Conservation (phyloP, 148 eudicot species). For the Pouteria glomerata region DNA sequence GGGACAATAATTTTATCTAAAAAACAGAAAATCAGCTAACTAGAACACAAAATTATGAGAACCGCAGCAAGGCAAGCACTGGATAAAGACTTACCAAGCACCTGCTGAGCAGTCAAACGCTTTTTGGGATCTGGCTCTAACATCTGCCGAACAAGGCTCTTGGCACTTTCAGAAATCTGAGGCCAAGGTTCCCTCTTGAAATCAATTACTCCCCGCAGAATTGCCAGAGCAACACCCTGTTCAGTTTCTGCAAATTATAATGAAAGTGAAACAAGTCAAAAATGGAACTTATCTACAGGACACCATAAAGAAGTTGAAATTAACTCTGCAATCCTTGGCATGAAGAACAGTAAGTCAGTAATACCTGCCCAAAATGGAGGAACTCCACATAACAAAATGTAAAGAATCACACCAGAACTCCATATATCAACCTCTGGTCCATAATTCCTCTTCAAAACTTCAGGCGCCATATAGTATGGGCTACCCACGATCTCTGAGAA, state of each 20-base stretch:
- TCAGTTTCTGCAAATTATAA: constrained; percentile 57
- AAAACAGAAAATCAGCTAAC: no score
- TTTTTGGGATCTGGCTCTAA: constrained; percentile 70
- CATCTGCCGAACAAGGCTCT: constrained; percentile 76
- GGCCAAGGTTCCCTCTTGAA: constrained; percentile 95
- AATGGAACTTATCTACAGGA: neutral
- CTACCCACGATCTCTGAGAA: constrained; percentile 86
- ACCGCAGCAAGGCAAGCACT: neutral
- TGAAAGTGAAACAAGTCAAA: neutral
- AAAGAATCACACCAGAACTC: constrained; percentile 86
- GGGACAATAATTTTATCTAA: no score
- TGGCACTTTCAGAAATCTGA: constrained; percentile 78
- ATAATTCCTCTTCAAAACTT: constrained; percentile 74
- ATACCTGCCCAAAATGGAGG: constrained; percentile 96
- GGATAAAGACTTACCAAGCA: constrained; percentile 55
- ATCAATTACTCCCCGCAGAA: constrained; percentile 67
- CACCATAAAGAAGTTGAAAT: neutral
- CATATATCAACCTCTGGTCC: constrained; percentile 87
- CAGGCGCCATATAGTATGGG: constrained; percentile 92
- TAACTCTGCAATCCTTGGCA: neutral
- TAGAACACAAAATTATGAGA: neutral
- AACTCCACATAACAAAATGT: constrained; percentile 78
- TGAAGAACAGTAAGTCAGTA: neutral
- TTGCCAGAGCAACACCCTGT: constrained; percentile 89
- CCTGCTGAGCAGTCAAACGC: constrained; percentile 84